Evolutionary conservation across 1,139 yeast genomes (phyloP).

Genomic region (Tardiomyces digboiensis): DNA sequence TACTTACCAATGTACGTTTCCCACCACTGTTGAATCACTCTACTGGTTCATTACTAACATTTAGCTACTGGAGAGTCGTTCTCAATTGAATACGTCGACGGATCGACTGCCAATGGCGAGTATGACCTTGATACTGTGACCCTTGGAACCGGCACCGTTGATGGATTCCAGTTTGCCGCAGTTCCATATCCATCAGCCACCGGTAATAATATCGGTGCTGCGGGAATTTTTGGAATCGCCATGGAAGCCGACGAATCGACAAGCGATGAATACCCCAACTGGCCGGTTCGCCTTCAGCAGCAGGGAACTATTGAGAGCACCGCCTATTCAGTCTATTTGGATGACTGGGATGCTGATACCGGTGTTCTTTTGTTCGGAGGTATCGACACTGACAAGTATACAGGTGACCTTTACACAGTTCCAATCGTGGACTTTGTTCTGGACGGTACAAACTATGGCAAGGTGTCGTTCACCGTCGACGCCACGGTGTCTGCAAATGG

Average conservation of each 20-base stretch:
- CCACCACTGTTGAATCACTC: background rate
- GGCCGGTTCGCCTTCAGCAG: constrained; percentile 36
- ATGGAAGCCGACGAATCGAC: constrained; percentile 4
- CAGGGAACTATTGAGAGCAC: constrained; percentile 36
- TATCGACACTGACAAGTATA: constrained; percentile 40
- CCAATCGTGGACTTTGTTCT: constrained; percentile 7
- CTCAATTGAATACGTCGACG: background rate
- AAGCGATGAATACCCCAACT: constrained; percentile 18
- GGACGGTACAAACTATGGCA: background rate
- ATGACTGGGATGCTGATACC: constrained; percentile 27
- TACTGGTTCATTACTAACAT: background rate
- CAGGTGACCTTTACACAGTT: constrained; percentile 31
- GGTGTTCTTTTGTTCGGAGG: constrained; percentile 50
- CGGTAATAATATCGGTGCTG: constrained; percentile 24
- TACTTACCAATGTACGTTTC: background rate
- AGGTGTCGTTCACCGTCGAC: background rate
- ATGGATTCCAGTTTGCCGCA: constrained; percentile 6
- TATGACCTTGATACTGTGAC: constrained; percentile 9
- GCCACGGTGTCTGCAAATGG: constrained; percentile 4
- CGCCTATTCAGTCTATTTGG: constrained; percentile 44
- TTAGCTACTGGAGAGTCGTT: background rate
- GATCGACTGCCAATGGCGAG: background rate
- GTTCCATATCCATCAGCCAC: background rate
- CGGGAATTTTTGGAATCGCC: constrained; percentile 60
- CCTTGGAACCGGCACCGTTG: constrained; percentile 9